Conservation (phyloP, 1,284 basidiomycete species). For the Thelephora terrestris region DNA sequence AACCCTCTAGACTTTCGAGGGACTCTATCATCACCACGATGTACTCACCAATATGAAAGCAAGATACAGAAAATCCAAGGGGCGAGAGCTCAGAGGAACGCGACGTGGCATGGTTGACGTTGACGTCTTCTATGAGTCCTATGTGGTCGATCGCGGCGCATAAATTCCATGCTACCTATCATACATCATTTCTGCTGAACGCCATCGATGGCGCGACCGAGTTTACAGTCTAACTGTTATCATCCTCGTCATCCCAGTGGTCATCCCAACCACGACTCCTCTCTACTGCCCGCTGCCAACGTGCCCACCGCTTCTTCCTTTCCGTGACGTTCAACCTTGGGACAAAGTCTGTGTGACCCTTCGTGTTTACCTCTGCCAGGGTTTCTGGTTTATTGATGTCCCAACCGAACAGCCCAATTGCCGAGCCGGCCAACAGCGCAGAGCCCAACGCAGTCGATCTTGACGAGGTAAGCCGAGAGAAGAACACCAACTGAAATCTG, state of each 20-base stretch:
- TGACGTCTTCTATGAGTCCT: too few species aligned
- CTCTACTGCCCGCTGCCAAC: constrained; percentile 82
- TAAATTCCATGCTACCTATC: too few species aligned
- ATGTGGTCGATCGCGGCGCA: too few species aligned
- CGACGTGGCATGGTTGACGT: not conserved
- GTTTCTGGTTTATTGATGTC: constrained; percentile 81
- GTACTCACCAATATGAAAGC: constrained; percentile 46
- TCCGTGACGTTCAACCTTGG: constrained; percentile 47
- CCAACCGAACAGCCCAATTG: constrained; percentile 91
- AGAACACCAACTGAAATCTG: constrained; percentile 5
- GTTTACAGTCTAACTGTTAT: too few species aligned
- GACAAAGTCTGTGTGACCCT: constrained; percentile 65
- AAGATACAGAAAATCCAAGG: constrained; percentile 54
- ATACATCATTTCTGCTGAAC: too few species aligned
- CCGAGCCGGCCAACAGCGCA: constrained; percentile 89
- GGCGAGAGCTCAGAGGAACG: constrained; percentile 38
- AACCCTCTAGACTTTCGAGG: not conserved
- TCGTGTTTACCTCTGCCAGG: constrained; percentile 82
- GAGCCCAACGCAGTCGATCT: constrained; percentile 95
- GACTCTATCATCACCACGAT: not conserved
- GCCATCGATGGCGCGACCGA: too few species aligned
- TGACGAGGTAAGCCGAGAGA: constrained; percentile 1
- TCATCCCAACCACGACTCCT: constrained; percentile 74
- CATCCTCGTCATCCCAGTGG: constrained; percentile 32
- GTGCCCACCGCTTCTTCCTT: constrained; percentile 54